These are phyloP conservation scores for Alectoria sarmentosa DNA, from an alignment of 495 filamentous ascomycete genomes.

Conservation along the genomic window DNA sequence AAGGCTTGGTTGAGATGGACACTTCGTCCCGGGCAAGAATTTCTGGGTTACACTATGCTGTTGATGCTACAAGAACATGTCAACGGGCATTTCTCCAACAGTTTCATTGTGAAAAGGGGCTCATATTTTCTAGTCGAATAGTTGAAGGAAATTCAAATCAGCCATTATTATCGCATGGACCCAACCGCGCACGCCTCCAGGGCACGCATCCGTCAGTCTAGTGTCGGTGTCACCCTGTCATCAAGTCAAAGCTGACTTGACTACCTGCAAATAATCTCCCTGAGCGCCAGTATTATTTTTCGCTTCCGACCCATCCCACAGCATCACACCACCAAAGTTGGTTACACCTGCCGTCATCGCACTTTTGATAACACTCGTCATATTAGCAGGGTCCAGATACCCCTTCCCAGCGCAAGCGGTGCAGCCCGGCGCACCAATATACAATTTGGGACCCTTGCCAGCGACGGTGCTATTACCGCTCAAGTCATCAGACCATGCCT, in stretches of 20 bases:
- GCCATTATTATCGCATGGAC: too few species aligned
- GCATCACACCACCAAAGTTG: conserved; percentile 47
- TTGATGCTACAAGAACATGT: too few species aligned
- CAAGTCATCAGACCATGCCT: conserved; percentile 39
- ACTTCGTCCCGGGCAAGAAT: too few species aligned
- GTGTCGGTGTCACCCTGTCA: not conserved
- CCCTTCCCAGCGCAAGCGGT: conserved; percentile 33
- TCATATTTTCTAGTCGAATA: too few species aligned
- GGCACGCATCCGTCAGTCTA: not conserved
- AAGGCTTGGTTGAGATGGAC: too few species aligned
- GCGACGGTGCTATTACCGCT: conserved; percentile 27
- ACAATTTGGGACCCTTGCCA: conserved; percentile 33
- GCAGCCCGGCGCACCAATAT: conserved; percentile 42
- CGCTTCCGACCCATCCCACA: conserved; percentile 41
- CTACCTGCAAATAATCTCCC: conserved; percentile 5
- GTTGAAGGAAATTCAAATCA: too few species aligned
- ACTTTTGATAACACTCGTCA: conserved; percentile 30
- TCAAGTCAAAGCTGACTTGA: conserved; percentile 5
- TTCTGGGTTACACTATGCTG: too few species aligned
- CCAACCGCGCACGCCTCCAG: not conserved
- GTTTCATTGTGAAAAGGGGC: too few species aligned
- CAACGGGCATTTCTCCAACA: too few species aligned
- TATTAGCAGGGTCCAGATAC: conserved; percentile 36
- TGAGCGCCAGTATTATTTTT: conserved; percentile 19
- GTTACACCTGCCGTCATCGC: conserved; percentile 21